Evolutionary conservation across 805 yeast genomes (phyloP), one percentile per base, ranked within the genome.

Genomic region (Wickerhamiella qilinensis): DNA sequence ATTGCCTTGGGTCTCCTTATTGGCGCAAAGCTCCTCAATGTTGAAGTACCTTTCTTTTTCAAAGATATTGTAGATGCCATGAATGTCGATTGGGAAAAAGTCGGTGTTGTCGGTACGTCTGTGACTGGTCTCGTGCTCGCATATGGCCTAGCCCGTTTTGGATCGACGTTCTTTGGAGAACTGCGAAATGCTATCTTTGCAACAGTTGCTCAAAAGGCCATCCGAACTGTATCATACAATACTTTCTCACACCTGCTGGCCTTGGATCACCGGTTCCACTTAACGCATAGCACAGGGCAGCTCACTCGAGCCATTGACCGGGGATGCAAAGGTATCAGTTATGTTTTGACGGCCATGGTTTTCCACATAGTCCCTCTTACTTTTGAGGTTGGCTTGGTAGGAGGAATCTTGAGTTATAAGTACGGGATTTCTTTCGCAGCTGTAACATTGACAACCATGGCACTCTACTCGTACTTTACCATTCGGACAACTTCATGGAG

Each of bases 271-370:
- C 79, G 83, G 17, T 91, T 88, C 69, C 98, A 91, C 57, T 60
- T 91, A 30, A 69, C 88, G 9, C 68, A 86, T 48, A 97, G 91
- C 57, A 91, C 98, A 0, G 98, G 98, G 47, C 97, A 95, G 0
- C 60, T 91, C 25, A 88, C 96, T 0, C 67, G 98, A 44, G 97
- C 97, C 1, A 91, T 91, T 51, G 98, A 91, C 52, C 67, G 98
- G 46, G 98, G 98, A 57, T 88, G 97, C 1, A 88, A 91, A 51
- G 98, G 98, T 63, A 88, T 91, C 38, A 77, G 93, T 11, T 86
- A 81, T 50, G 96, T 91, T 4, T 63, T 91, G 35, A 75, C 82
- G 28, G 94, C 97, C 2, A 82, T 88, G 94, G 94, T 91, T n/a
- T 88, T 91, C 64, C 97, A 91, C 56, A 86, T 91, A 28, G 64